Percentiles rank a stretch among this genome's conserved stretches.
These are phyloP conservation scores for Cyphellophora attinorum DNA, from an alignment of 2,329 filamentous ascomycete genomes.

Conservation along the genomic window DNA sequence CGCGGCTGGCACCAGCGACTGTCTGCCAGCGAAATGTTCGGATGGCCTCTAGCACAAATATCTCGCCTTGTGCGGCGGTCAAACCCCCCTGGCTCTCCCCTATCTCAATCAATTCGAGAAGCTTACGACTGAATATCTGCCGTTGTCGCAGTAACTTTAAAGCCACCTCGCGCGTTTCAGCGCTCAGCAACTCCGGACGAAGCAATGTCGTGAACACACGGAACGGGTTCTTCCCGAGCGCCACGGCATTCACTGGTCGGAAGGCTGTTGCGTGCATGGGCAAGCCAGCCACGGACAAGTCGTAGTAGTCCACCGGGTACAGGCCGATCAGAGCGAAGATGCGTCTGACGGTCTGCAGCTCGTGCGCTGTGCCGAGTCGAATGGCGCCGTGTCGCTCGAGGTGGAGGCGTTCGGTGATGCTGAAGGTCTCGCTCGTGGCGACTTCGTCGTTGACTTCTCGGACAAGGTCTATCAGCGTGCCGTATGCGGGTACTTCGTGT, in stretches of 20 bases:
- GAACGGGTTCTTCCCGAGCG: conserved; percentile 33
- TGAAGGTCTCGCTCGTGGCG: background rate
- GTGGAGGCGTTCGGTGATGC: conserved; percentile 16
- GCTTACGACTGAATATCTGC: conserved; percentile 32
- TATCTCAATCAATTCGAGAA: conserved; percentile 27
- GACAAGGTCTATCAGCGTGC: conserved; percentile 23
- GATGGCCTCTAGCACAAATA: conserved; percentile 32
- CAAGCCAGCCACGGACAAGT: conserved; percentile 36
- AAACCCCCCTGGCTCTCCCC: conserved; percentile 23
- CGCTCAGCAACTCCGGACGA: conserved; percentile 22
- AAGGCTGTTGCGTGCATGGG: conserved; percentile 46
- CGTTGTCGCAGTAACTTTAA: conserved; percentile 25
- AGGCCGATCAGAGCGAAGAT: conserved; percentile 41
- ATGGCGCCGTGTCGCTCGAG: conserved; percentile 40
- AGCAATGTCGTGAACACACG: conserved; percentile 33
- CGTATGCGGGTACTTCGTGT: conserved; percentile 25
- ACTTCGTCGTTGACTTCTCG: conserved; percentile 19
- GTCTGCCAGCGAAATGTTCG: conserved; percentile 41
- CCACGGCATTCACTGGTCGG: conserved; percentile 27
- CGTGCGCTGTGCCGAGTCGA: conserved; percentile 35
- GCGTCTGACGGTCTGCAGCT: conserved; percentile 33
- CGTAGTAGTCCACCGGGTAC: conserved; percentile 44
- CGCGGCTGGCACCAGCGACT: conserved; percentile 28
- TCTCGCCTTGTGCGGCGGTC: conserved; percentile 7
- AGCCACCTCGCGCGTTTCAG: conserved; percentile 30